phyloP scores from a whole-genome alignment of 441 rosid species.

The Gossypium schwendimanii region DNA sequence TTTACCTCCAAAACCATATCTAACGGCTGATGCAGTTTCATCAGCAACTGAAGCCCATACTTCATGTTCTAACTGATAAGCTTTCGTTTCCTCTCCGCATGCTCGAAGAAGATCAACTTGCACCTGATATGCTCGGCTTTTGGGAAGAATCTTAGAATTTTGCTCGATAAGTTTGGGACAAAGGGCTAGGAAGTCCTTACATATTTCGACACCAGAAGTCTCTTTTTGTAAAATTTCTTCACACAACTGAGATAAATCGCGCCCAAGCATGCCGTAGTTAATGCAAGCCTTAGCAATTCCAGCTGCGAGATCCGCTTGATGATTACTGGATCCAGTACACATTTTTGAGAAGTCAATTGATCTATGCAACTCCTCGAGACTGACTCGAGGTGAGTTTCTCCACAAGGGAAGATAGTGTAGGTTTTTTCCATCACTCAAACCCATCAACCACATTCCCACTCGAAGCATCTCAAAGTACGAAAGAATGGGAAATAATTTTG shows the following conservation, averaged over 20 bases:
- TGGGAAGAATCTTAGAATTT: conserved; percentile 77
- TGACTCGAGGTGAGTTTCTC: conserved; percentile 71
- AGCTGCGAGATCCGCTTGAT: conserved; percentile 88
- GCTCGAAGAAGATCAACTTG: conserved; percentile 85
- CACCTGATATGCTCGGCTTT: conserved; percentile 82
- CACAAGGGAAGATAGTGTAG: conserved; percentile 43
- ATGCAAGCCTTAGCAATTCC: conserved; percentile 89
- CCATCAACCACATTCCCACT: conserved; percentile 85
- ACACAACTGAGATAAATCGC: conserved; percentile 70
- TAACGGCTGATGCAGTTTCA: conserved; percentile 91
- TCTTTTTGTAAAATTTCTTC: conserved; percentile 77
- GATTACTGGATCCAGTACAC: conserved; percentile 74
- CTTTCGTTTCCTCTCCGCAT: conserved; percentile 54
- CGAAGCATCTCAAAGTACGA: conserved; percentile 71
- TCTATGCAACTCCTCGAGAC: conserved; percentile 92
- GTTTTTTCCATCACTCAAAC: conserved; percentile 45
- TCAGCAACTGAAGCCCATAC: conserved; percentile 93
- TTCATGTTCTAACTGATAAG: conserved; percentile 54
- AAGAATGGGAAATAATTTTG: conserved; percentile 69
- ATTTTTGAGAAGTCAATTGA: conserved; percentile 80
- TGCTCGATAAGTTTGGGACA: conserved; percentile 71
- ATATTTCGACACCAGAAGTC: conserved; percentile 47
- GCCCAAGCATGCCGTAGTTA: conserved; percentile 80
- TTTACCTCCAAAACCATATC: conserved; percentile 84
- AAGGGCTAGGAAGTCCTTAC: conserved; percentile 59